Evolutionary conservation across 306 rosid species (phyloP).

Genomic region (Argentina anserina): DNA sequence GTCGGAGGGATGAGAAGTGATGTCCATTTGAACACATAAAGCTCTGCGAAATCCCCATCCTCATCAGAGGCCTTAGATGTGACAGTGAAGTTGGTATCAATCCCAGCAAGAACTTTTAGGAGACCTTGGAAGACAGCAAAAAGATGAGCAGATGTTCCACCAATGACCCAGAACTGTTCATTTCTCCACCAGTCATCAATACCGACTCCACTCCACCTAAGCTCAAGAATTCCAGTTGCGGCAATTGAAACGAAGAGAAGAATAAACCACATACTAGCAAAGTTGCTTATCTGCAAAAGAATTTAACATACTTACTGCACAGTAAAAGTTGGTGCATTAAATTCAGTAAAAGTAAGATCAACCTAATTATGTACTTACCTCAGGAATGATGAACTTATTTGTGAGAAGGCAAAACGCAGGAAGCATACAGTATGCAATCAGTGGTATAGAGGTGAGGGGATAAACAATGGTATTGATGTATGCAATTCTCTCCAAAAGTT

Average conservation of each 20-base stretch:
- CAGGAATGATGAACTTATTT: constrained; percentile 92
- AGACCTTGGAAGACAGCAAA: constrained; percentile 98
- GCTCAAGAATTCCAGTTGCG: constrained; percentile 92
- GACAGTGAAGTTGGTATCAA: constrained; percentile 85
- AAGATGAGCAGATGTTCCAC: constrained; percentile 98
- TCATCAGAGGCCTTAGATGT: constrained; percentile 93
- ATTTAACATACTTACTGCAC: constrained; percentile 4
- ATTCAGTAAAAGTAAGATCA: constrained; percentile 1
- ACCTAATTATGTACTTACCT: constrained; percentile 43
- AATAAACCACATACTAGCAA: constrained; percentile 97
- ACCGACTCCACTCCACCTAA: constrained; percentile 98
- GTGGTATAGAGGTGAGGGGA: constrained; percentile 88
- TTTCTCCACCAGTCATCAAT: constrained; percentile 99
- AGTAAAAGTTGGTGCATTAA: neutral
- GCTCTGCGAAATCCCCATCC: constrained; percentile 89
- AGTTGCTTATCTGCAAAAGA: constrained; percentile 86
- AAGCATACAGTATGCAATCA: constrained; percentile 82
- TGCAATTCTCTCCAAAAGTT: constrained; percentile 75
- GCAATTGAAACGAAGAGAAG: constrained; percentile 88
- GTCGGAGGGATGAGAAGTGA: constrained; percentile 93
- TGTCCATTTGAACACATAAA: constrained; percentile 90
- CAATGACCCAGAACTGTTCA: constrained; percentile 98
- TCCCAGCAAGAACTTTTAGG: constrained; percentile 89
- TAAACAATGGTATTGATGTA: constrained; percentile 95
- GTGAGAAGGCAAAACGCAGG: constrained; percentile 98